phyloP scores from a whole-genome alignment of 352 stramenopile genomes.

The Nothophytophthora sp. region DNA sequence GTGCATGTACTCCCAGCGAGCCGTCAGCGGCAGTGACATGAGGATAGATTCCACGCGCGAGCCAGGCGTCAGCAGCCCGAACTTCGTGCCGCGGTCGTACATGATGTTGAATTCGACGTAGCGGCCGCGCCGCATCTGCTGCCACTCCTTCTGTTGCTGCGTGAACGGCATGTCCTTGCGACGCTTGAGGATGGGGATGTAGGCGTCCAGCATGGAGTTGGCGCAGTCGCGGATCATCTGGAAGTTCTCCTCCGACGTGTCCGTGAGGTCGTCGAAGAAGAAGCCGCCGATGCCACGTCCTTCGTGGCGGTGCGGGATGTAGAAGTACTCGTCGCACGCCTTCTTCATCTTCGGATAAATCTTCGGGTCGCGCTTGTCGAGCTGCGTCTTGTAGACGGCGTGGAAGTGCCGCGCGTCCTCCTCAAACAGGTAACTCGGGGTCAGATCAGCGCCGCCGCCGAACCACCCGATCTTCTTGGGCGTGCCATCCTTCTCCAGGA shows the following conservation, averaged over 20 bases:
- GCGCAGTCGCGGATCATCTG: conserved; percentile 77
- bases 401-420: conserved; percentile 98
- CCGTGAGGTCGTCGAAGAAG: conserved; percentile 98
- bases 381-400: conserved; percentile 93
- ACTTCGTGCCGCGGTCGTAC: conserved; percentile 98
- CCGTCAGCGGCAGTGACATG: conserved; percentile 98
- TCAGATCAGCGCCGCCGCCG: conserved; percentile 97
- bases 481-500: conserved; percentile 78
- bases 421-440: conserved; percentile 96
- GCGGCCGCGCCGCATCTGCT: conserved; percentile 95
- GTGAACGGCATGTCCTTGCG: conserved; percentile 97
- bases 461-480: conserved; percentile 92
- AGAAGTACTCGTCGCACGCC: conserved; percentile 98
- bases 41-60: conserved; percentile 98
- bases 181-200: conserved; percentile 95
- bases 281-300: conserved; percentile 96
- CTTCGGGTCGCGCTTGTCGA: conserved; percentile 93
- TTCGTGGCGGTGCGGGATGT: conserved; percentile 96
- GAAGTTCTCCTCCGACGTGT: conserved; percentile 90
- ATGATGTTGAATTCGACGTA: conserved; percentile 99
- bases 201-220: conserved; percentile 91
- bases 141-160: conserved; percentile 97
- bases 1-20: conserved; percentile 97
- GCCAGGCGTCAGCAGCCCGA: conserved; percentile 96
- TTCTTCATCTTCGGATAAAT: conserved; percentile 97